Evolutionary conservation across 805 yeast genomes (phyloP).

Genomic region (Candida arabinofermentans): DNA sequence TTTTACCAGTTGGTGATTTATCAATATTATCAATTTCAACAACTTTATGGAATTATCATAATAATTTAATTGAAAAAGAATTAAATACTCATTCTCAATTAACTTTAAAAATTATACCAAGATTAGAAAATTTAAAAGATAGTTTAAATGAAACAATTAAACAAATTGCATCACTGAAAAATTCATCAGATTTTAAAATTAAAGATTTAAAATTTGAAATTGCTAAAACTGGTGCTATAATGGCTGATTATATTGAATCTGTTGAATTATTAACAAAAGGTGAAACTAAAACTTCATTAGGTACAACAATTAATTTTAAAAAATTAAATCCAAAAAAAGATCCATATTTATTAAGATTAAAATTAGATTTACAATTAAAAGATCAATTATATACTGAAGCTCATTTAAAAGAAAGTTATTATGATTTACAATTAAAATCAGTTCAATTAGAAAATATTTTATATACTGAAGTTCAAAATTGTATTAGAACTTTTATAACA

Average conservation of each 20-base stretch:
- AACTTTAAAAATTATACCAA: conserved; percentile 45
- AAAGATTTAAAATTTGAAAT: conserved; percentile 57
- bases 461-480: conserved; percentile 56
- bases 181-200: conserved; percentile 48
- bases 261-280: conserved; percentile 39
- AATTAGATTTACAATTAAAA: conserved; percentile 61
- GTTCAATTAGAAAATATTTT: conserved; percentile 61
- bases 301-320: conserved; percentile 23
- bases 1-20: conserved; percentile 31
- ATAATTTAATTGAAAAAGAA: conserved; percentile 37
- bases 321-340: conserved; percentile 37
- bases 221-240: conserved; percentile 55
- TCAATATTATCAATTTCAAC: conserved; percentile 35
- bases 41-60: conserved; percentile 30
- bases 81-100: conserved; percentile 49
- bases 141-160: conserved; percentile 50
- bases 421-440: conserved; percentile 62
- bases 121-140: conserved; percentile 51
- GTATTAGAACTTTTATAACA: conserved; percentile 47
- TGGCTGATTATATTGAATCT: conserved; percentile 44
- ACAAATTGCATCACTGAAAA: conserved; percentile 50
- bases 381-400: conserved; percentile 61
- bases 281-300: conserved; percentile 29
- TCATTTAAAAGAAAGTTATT: conserved; percentile 60
- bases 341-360: conserved; percentile 60